Evolutionary conservation across 2,329 filamentous ascomycete genomes (phyloP).

Genomic region (Penicillium griseofulvum): DNA sequence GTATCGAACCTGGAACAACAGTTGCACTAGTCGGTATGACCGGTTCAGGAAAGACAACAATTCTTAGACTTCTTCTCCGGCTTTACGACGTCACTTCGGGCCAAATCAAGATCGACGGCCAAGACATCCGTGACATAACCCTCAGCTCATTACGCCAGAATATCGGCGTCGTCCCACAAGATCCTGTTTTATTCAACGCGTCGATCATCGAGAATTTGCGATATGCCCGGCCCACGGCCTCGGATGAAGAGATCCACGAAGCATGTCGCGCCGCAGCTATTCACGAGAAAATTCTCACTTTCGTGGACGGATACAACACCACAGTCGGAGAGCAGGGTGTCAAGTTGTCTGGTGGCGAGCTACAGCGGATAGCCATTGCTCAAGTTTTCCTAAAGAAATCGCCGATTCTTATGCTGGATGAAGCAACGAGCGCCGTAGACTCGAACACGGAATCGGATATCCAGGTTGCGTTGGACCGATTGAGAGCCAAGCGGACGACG

Average conservation of each 20-base stretch:
- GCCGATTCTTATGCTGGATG: slow-evolving; percentile 42
- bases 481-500: slow-evolving; percentile 27
- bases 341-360: slow-evolving; percentile 42
- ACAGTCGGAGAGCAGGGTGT: slow-evolving; percentile 34
- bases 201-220: slow-evolving; percentile 63
- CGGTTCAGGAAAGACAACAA: slow-evolving; percentile 55
- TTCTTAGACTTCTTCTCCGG: slow-evolving; percentile 53
- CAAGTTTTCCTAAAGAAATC: slow-evolving; percentile 43
- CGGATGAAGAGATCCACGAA: slow-evolving; percentile 27
- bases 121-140: slow-evolving; percentile 57
- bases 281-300: slow-evolving; percentile 38
- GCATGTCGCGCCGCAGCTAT: slow-evolving; percentile 38
- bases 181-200: slow-evolving; percentile 62
- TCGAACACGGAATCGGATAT: slow-evolving; percentile 33
- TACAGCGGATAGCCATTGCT: slow-evolving; percentile 46
- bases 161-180: slow-evolving; percentile 64
- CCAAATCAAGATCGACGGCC: slow-evolving; percentile 52
- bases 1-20: slow-evolving; percentile 48
- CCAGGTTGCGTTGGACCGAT: slow-evolving; percentile 21
- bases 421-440: slow-evolving; percentile 45
- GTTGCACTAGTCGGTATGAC: slow-evolving; percentile 58
- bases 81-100: slow-evolving; percentile 53
- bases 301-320: slow-evolving; percentile 39
- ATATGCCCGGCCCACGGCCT: slow-evolving; percentile 51
- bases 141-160: slow-evolving; percentile 56